Base-by-base conservation (phyloP, 768 basidiomycete genomes). In the Mycena belliarum region DNA sequence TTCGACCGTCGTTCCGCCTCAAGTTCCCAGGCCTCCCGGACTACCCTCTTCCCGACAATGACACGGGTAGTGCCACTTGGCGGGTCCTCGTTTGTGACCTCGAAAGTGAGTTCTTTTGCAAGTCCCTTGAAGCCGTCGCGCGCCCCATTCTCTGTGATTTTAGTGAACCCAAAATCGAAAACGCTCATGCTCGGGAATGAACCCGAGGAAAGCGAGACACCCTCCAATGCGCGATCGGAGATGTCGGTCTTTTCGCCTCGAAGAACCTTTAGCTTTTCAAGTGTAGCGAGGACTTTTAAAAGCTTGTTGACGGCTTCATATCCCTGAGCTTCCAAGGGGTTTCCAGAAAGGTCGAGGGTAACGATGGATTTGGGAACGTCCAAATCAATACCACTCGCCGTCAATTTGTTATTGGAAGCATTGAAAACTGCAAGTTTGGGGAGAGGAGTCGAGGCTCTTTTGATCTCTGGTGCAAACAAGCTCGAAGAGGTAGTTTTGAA, bases 21-120 rank as follows among this genome's bases (percentile, higher is more conserved):
- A 12, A 93, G 61, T 68, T 93, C 91, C 92, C 91, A 93, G 29
- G 81, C 71, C 70, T 93, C 91, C 66, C 84, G 85, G 54, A 88
- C 65, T 24, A 90, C 74, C 62, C 78, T 79, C 73, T 90, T 91
- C 18, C 91, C 92, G 2, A 91, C 77, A 18, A 85, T 74, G n/a
- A 93, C 73, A 46, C 79, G 78, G 4, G 82, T 65, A 0, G 80
- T 74, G 18, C 85, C 86, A 37, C 75, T 74, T 3, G 76, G 75
- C 8, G 83, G 82, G 38, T 83, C 80, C 29, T 84, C 82, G 16
- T 73, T 71, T 0, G 83, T 82, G 26, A 78, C 65, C 55, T 88
- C 82, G 57, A 82, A 87, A 49, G 75, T 77, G 18, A 89, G 63
- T 8, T 76, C 73, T 68, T 85, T 82, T 46, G 76, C 72, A 59